These are phyloP conservation scores for Sophora flavescens DNA, from an alignment of 306 rosid genomes.

Conservation along the genomic window DNA sequence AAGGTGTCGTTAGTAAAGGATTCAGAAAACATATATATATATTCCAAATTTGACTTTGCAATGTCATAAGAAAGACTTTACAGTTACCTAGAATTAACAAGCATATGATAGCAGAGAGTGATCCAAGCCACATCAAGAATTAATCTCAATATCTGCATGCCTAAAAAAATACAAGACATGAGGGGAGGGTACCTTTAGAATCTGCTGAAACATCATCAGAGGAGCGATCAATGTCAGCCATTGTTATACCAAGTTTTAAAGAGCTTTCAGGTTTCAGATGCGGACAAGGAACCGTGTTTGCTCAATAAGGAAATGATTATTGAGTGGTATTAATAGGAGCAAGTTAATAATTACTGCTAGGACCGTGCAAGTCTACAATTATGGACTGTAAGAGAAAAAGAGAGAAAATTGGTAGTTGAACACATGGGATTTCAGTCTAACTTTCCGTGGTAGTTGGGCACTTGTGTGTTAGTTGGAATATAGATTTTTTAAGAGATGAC, in stretches of 20 bases:
- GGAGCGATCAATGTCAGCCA: conserved; percentile 69
- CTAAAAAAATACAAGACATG: neutral
- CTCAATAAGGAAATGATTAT: conserved; percentile 43
- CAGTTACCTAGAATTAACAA: conserved; percentile 1
- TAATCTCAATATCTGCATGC: neutral
- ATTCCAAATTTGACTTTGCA: neutral
- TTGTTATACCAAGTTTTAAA: conserved; percentile 43
- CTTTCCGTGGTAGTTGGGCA: conserved; percentile 70
- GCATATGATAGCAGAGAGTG: no score
- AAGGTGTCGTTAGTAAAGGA: neutral
- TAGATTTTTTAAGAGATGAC: neutral
- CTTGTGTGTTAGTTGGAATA: conserved; percentile 51
- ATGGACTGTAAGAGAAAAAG: conserved; percentile 40
- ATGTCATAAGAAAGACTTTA: neutral
- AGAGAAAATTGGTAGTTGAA: conserved; percentile 77
- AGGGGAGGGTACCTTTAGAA: conserved; percentile 63
- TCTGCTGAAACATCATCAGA: conserved; percentile 54
- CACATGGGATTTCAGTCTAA: conserved; percentile 32
- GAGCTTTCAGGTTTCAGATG: conserved; percentile 15
- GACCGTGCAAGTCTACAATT: conserved; percentile 14
- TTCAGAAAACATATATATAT: neutral
- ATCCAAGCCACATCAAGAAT: neutral
- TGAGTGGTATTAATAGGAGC: conserved; percentile 56
- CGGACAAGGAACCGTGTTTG: conserved; percentile 19
- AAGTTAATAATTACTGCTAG: neutral